Conservation (phyloP, 768 basidiomycete species). For the Strobilomyces echinocephalus region DNA sequence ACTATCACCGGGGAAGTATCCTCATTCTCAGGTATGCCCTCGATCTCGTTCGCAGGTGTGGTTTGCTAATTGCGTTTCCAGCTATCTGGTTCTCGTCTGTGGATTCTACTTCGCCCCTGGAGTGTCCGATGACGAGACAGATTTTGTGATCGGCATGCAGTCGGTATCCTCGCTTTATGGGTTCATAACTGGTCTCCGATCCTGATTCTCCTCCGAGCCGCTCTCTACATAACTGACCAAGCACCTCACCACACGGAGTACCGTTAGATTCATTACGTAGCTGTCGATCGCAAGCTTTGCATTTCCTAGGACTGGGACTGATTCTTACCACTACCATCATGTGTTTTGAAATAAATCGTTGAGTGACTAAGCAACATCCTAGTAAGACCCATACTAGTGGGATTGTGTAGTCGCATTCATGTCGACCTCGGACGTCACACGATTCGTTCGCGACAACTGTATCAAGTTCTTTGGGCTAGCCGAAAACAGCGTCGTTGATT, state of each 20-base stretch:
- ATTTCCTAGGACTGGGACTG: conserved; percentile 23
- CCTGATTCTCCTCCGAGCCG: not conserved
- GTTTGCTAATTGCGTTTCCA: conserved; percentile 28
- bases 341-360: no score
- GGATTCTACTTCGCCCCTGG: conserved; percentile 91
- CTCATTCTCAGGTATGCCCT: conserved; percentile 76
- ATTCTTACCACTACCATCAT: no score
- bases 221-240: conserved; percentile 3
- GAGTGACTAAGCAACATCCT: not conserved
- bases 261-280: conserved; percentile 16
- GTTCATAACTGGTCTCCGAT: conserved; percentile 12
- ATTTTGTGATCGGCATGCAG: conserved; percentile 2
- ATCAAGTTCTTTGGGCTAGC: conserved; percentile 82
- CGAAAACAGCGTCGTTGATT: conserved; percentile 80
- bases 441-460: conserved; percentile 76
- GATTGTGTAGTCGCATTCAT: conserved; percentile 30
- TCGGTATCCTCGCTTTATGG: conserved; percentile 3
- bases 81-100: conserved; percentile 84
- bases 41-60: not conserved
- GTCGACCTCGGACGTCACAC: conserved; percentile 55
- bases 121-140: conserved; percentile 19
- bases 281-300: conserved; percentile 40
- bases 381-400: no score
- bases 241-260: conserved; percentile 4
- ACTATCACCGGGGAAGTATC: conserved; percentile 96